phyloP scores from a whole-genome alignment of 2,329 filamentous ascomycete genomes.

The Botrytis paeoniae region DNA sequence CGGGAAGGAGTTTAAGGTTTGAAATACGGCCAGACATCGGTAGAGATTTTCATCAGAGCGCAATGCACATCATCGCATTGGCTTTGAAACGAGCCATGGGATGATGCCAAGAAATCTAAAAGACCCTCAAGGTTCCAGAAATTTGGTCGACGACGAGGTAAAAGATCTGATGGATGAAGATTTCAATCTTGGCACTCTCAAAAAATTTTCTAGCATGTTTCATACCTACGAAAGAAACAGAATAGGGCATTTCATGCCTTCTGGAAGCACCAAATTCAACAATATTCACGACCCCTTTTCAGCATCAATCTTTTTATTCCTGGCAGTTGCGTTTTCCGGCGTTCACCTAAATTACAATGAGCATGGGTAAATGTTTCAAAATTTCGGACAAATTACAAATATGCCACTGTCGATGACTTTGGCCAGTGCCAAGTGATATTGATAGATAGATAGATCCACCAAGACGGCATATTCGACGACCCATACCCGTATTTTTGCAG shows the following conservation, averaged over 20 bases:
- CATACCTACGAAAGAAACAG: neutral
- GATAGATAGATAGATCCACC: neutral
- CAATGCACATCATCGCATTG: neutral
- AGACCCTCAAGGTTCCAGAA: neutral
- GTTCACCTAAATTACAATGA: neutral
- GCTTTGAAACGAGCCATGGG: neutral
- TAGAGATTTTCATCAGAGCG: neutral
- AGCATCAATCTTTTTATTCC: neutral
- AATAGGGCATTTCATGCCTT: neutral
- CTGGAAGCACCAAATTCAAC: neutral
- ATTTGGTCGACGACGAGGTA: neutral
- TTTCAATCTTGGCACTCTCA: neutral
- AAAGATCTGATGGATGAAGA: neutral
- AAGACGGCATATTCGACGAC: neutral
- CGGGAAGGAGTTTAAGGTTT: neutral
- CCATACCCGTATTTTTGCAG: neutral
- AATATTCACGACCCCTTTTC: neutral
- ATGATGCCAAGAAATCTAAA: neutral
- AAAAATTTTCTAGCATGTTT: neutral
- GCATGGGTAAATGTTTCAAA: neutral
- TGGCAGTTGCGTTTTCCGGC: neutral
- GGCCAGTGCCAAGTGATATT: neutral
- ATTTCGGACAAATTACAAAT: neutral
- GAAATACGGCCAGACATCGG: neutral
- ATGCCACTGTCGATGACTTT: neutral